Percentiles rank a stretch among this genome's conserved stretches.
phyloP scores from a whole-genome alignment of 106 monocot species.

The Vanilla planifolia region DNA sequence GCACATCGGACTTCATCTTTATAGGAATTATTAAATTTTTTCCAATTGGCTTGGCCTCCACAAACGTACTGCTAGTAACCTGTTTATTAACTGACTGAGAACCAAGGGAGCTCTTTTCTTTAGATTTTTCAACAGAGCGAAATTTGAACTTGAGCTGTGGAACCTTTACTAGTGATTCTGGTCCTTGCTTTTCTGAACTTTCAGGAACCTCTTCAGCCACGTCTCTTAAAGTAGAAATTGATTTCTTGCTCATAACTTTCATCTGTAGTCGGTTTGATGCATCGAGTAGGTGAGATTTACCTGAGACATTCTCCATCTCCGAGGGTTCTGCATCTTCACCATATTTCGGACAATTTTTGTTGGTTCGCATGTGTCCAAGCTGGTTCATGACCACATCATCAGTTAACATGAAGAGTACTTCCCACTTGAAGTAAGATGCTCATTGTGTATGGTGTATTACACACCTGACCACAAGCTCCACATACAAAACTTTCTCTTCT shows the following conservation, averaged over 20 bases:
- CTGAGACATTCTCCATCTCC: slow-evolving; percentile 30
- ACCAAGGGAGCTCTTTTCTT: slow-evolving; percentile 35
- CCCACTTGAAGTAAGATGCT: neutral
- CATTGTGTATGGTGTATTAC: slow-evolving; percentile 7
- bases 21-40: slow-evolving; percentile 67
- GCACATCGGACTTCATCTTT: slow-evolving; percentile 40
- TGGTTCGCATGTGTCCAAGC: slow-evolving; percentile 96
- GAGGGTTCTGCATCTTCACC: slow-evolving; percentile 63
- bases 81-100: slow-evolving; percentile 31
- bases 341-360: slow-evolving; percentile 97
- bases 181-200: slow-evolving; percentile 27
- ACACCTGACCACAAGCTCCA: slow-evolving; percentile 93
- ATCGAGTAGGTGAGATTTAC: slow-evolving; percentile 38
- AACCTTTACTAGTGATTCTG: slow-evolving; percentile 30
- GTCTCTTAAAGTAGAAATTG: slow-evolving; percentile 24
- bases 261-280: slow-evolving; percentile 22
- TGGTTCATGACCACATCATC: slow-evolving; percentile 24
- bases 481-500: slow-evolving; percentile 84
- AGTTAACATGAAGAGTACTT: slow-evolving; percentile 10
- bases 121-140: slow-evolving; percentile 42
- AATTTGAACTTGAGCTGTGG: slow-evolving; percentile 76
- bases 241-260: slow-evolving; percentile 61
- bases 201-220: slow-evolving; percentile 23
- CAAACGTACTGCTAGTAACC: slow-evolving; percentile 13
- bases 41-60: slow-evolving; percentile 41